These are phyloP conservation scores for Trichoderma koningii DNA, from an alignment of 2,329 filamentous ascomycete genomes.

Conservation along the genomic window DNA sequence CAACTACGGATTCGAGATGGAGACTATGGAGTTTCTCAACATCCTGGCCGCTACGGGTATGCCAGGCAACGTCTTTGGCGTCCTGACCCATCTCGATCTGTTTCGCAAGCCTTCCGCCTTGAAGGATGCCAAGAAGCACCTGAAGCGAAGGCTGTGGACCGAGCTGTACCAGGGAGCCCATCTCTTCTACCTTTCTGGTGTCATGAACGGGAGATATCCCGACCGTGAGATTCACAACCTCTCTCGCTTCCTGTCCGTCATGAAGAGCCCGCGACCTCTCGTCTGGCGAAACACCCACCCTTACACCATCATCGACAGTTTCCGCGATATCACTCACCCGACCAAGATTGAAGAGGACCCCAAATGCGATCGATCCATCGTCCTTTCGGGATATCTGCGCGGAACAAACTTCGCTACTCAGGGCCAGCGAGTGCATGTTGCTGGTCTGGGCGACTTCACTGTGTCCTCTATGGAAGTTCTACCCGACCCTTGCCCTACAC, in stretches of 20 bases:
- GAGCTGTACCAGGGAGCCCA: conserved; percentile 97
- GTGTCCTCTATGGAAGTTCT: conserved; percentile 82
- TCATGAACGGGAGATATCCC: conserved; percentile 94
- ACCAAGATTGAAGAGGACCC: conserved; percentile 85
- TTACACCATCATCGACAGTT: conserved; percentile 89
- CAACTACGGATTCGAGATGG: conserved; percentile 99
- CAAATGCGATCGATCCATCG: conserved; percentile 88
- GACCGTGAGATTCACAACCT: conserved; percentile 96
- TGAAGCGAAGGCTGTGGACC: conserved; percentile 96
- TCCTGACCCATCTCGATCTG: conserved; percentile 92
- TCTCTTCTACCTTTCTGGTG: conserved; percentile 92
- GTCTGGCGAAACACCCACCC: conserved; percentile 97
- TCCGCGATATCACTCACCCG: conserved; percentile 92
- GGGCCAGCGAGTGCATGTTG: conserved; percentile 85
- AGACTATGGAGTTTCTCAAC: conserved; percentile 99
- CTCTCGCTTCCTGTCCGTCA: conserved; percentile 91
- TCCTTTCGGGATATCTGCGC: conserved; percentile 88
- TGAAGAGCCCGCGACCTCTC: conserved; percentile 98
- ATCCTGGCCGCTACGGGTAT: conserved; percentile 91
- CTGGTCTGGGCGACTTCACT: conserved; percentile 86
- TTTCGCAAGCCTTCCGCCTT: conserved; percentile 92
- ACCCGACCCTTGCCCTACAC: conserved; percentile 94
- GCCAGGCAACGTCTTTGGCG: conserved; percentile 97
- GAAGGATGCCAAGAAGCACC: conserved; percentile 89
- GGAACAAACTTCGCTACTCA: conserved; percentile 91